Evolutionary conservation across 2,329 filamentous ascomycete genomes (phyloP), one percentile per base, ranked within the genome.

Genomic region (Venturia aucupariae): DNA sequence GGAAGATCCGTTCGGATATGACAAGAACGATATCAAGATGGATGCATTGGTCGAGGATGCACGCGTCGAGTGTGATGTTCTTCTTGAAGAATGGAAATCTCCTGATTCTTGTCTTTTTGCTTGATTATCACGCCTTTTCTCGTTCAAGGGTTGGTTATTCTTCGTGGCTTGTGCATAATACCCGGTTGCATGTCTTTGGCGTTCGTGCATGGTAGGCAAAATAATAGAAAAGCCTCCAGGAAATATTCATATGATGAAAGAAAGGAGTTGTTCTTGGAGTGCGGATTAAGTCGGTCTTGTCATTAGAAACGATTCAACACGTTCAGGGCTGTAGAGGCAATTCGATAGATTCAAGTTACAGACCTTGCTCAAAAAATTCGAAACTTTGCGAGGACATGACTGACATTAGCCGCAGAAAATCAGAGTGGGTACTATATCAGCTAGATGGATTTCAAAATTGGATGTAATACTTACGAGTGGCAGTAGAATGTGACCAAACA

Each of bases 21-120:
- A 86, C 67, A 80, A 81, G 69, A 86, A 86, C 65, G 85, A 87
- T 70, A 87, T 88, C 73, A 86, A 86, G 70, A 85, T 87, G 80
- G 85, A 87, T 71, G 84, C 83, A 3, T 82, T 87, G 61, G 82
- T 84, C 2, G 84, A 85, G 67, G 85, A 88, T 70, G 76, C 83
- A 54, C 75, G 82, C 66, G 77, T 77, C 46, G 85, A 87, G 72
- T 79, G 84, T 22, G 79, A 80, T 67, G 84, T 84, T 7, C 72
- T 86, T 68, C 69, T 87, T 30, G 78, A 80, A 17, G 84, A 86
- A 71, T 87, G 85, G 85, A 78, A 77, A 1, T 39, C 32, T n/a
- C 30, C 19, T 17, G 30, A 63, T 27, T 51, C 41, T 15, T 46
- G n/a, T 38, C 35, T 63, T 17, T 63, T 63, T 44, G 30, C 39